Percentiles rank a stretch among this genome's conserved stretches.
These are phyloP conservation scores for Pichia deserticola DNA, from an alignment of 805 yeast species.

Conservation along the genomic window DNA sequence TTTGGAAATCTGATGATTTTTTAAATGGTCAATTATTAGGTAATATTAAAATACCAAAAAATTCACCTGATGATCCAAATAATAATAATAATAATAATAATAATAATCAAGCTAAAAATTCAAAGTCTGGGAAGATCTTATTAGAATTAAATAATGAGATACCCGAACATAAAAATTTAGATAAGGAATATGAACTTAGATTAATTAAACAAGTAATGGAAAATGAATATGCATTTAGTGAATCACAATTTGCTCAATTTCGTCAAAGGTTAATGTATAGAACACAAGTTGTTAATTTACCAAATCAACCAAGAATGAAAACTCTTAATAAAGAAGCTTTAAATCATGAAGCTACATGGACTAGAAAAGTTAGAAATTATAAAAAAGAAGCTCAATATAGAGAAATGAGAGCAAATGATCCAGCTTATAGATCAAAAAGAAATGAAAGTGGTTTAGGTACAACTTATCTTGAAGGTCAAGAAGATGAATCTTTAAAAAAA, in stretches of 20 bases:
- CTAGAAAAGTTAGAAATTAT: slow-evolving; percentile 19
- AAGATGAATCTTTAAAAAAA: background rate
- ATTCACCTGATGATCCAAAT: background rate
- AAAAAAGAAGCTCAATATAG: slow-evolving; percentile 13
- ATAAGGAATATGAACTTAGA: slow-evolving; percentile 76
- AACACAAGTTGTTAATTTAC: slow-evolving; percentile 45
- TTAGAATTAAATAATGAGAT: slow-evolving; percentile 46
- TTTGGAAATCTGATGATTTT: slow-evolving; percentile 61
- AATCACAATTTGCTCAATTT: slow-evolving; percentile 65
- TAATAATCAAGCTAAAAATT: background rate
- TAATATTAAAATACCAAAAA: slow-evolving; percentile 63
- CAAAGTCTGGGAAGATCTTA: slow-evolving; percentile 36
- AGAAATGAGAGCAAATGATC: slow-evolving; percentile 11
- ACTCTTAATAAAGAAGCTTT: slow-evolving; percentile 32
- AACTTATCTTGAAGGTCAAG: slow-evolving; percentile 11
- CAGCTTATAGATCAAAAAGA: slow-evolving; percentile 12
- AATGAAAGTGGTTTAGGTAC: slow-evolving; percentile 25
- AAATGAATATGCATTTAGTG: slow-evolving; percentile 83
- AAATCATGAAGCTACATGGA: slow-evolving; percentile 28
- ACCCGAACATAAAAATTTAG: slow-evolving; percentile 49
- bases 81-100: background rate
- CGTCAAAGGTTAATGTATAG: slow-evolving; percentile 40
- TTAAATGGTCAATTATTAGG: slow-evolving; percentile 74
- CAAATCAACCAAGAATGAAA: slow-evolving; percentile 42
- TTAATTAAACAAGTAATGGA: slow-evolving; percentile 73